A percentile compares a stretch with the other conserved stretches of the same genome.
These are phyloP conservation scores for Paraglomus occultum DNA, from an alignment of 192 early-diverging fungal genomes.

Conservation along the genomic window DNA sequence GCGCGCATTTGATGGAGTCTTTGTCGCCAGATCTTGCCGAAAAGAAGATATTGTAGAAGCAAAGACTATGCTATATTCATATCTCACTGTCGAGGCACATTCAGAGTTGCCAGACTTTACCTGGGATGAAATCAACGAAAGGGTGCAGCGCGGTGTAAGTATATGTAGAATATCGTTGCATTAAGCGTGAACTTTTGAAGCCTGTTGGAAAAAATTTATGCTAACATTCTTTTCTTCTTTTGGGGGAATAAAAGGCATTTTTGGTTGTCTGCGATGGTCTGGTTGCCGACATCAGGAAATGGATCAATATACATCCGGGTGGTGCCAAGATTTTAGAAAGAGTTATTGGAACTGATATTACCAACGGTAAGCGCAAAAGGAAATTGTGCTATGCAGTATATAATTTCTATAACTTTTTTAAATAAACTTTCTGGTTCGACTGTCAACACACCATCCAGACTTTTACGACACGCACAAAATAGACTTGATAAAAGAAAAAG, in stretches of 20 bases:
- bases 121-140: constrained; percentile 17
- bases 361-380: not conserved
- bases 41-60: not conserved
- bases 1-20: not conserved
- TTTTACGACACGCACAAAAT: constrained; percentile 13
- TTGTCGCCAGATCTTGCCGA: too few relatives aligned
- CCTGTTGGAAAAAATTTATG: not conserved
- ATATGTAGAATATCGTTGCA: not conserved
- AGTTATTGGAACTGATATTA: constrained; percentile 28
- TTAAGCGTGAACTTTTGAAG: not conserved
- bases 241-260: constrained; percentile 24
- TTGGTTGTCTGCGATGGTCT: constrained; percentile 24
- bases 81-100: not conserved
- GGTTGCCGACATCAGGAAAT: constrained; percentile 18
- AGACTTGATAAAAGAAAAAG: not conserved
- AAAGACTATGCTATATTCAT: not conserved
- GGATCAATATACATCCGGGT: constrained; percentile 20
- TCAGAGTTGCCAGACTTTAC: constrained; percentile 7
- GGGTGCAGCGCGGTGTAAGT: constrained; percentile 29
- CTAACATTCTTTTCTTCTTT: too few relatives aligned
- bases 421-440: not conserved
- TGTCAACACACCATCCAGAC: not conserved
- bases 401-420: not conserved
- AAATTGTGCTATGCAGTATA: not conserved
- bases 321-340: constrained; percentile 23